phyloP scores from a whole-genome alignment of 73 alveolate species.

The Paraurostyla sp. region DNA sequence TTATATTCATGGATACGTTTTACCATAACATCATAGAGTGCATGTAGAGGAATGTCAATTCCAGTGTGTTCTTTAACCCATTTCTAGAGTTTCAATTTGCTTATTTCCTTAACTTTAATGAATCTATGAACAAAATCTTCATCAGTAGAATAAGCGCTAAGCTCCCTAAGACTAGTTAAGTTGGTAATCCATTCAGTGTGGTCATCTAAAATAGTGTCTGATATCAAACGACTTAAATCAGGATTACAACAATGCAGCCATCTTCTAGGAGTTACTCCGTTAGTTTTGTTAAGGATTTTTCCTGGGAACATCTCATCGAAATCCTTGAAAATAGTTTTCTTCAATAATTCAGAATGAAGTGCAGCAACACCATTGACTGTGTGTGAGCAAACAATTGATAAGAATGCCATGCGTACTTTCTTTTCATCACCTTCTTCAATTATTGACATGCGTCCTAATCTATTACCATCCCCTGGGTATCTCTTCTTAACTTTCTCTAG shows the following conservation, averaged over 20 bases:
- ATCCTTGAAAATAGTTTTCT: conserved; percentile 81
- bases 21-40: conserved; percentile 86
- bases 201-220: conserved; percentile 85
- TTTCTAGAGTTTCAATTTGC: conserved; percentile 83
- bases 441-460: conserved; percentile 67
- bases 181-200: conserved; percentile 88
- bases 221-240: conserved; percentile 88
- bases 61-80: conserved; percentile 88
- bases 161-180: conserved; percentile 73
- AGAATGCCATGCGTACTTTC: conserved; percentile 92
- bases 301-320: conserved; percentile 89
- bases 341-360: conserved; percentile 88
- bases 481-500: conserved; percentile 79
- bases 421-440: conserved; percentile 89
- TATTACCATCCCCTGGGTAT: conserved; percentile 73
- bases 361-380: conserved; percentile 95
- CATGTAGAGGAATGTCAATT: conserved; percentile 74
- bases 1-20: conserved; percentile 99
- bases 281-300: conserved; percentile 87
- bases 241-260: conserved; percentile 99
- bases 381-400: conserved; percentile 85
- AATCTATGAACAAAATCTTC: conserved; percentile 78
- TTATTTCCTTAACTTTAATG: conserved; percentile 82
- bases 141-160: conserved; percentile 75
- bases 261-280: conserved; percentile 99